phyloP scores from a whole-genome alignment of 1,284 basidiomycete species.

The Leucoagaricus sp. region DNA sequence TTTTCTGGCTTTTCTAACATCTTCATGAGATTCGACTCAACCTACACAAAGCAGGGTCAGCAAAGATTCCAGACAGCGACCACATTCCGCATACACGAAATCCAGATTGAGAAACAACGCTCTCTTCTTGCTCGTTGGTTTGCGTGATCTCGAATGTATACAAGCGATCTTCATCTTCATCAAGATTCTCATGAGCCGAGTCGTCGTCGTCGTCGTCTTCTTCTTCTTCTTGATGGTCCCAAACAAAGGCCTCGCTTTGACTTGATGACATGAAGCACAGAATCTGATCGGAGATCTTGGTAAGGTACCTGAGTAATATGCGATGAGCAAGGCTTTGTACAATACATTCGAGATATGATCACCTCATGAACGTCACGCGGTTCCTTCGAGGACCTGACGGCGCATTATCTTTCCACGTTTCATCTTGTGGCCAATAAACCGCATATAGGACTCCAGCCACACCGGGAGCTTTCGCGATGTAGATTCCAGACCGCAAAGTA shows the following conservation, averaged over 20 bases:
- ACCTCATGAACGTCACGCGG: constrained; percentile 65
- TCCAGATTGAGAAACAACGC: constrained; percentile 40
- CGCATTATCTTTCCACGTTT: constrained; percentile 57
- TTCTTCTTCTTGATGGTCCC: constrained; percentile 35
- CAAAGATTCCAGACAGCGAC: neutral
- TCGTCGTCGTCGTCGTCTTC: constrained; percentile 23
- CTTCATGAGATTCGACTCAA: constrained; percentile 1
- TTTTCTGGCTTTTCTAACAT: neutral
- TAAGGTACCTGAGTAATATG: constrained; percentile 40
- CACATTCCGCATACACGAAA: constrained; percentile 37
- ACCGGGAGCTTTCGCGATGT: constrained; percentile 33
- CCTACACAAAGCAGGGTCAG: neutral
- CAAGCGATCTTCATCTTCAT: constrained; percentile 31
- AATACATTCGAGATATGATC: neutral
- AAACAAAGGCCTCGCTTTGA: constrained; percentile 44
- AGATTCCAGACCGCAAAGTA: constrained; percentile 51
- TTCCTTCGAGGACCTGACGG: constrained; percentile 47
- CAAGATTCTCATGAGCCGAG: constrained; percentile 31
- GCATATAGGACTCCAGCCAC: constrained; percentile 38
- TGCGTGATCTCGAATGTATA: constrained; percentile 58
- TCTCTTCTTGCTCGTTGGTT: constrained; percentile 59
- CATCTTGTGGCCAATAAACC: constrained; percentile 63
- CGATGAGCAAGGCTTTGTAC: neutral
- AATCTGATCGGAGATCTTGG: constrained; percentile 55
- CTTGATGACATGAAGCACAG: constrained; percentile 47